Base-by-base conservation (phyloP, 1,284 basidiomycete genomes). In the Ceratobasidium papillatum region DNA sequence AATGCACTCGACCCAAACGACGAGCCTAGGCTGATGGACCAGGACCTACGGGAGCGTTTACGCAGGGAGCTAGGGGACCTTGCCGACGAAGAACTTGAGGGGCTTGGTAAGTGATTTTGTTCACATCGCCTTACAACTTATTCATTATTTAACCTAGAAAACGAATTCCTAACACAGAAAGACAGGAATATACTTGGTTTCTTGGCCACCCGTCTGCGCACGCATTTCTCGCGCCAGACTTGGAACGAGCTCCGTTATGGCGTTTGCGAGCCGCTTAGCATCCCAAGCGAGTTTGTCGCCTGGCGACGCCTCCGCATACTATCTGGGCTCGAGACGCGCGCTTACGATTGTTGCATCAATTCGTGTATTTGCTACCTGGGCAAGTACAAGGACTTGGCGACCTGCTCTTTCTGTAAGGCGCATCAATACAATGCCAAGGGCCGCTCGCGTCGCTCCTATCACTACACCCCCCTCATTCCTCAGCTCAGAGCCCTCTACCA, bases 271-370 rank as follows among this genome's bases (percentile, higher is more conserved):
- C 36, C 41, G 12, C 72, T 74, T 7, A 30, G 34, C 3, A 25
- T 74, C 32, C 72, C 72, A 11, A 64, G 61, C 51, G 72, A 74
- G 9, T 74, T 74, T 34, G 38, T 74, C 27, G 72, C 61, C 5
- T 74, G 61, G 61, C 59, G 51, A 3, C 61, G 61, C 38, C 72
- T 74, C n/a, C 30, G 34, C 14, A 36, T 62, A 22, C 61, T 74
- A 1, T 64, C 72, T 30, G 51, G 38, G 1, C 45, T 74, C 0
- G 72, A 74, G 38, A 11, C 59, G 4, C 51, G 72, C 7, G n/a
- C 38, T 27, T 64, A 74, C 38, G 61, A 74, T 41, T 74, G 72
- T 38, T 74, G 72, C 14, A 4, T 74, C 3, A 43, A 64, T 1
- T 74, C 72, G 2, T 74, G 72, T 19, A 22, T 63, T 3, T 74